phyloP scores from a whole-genome alignment of 2,329 filamentous ascomycete genomes.

The Ophiobolus disseminans region DNA sequence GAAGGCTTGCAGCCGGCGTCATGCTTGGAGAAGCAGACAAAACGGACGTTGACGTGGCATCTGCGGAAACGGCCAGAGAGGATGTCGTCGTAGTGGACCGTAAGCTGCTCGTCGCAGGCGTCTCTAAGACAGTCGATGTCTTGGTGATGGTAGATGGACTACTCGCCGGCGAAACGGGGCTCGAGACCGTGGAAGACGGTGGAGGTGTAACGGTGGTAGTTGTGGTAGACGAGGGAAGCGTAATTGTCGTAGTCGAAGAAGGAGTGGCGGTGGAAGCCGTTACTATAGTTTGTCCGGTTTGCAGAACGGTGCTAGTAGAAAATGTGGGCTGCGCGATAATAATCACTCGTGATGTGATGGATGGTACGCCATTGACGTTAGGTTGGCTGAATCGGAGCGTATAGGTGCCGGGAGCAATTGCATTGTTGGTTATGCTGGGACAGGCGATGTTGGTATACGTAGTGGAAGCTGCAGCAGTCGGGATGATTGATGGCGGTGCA shows the following conservation, averaged over 20 bases:
- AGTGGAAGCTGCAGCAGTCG: constrained; percentile 13
- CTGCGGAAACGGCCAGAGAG: neutral
- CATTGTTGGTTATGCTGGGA: constrained; percentile 19
- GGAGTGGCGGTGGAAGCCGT: constrained; percentile 9
- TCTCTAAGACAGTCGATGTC: neutral
- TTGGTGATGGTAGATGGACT: neutral
- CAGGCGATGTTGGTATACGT: constrained; percentile 23
- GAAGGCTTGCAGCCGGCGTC: neutral
- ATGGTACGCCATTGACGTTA: constrained; percentile 10
- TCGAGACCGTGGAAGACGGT: neutral
- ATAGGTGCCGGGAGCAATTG: constrained; percentile 23
- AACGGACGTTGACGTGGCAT: neutral
- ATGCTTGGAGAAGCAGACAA: neutral
- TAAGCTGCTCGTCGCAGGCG: neutral
- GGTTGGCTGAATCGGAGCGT: constrained; percentile 23
- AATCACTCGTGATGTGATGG: constrained; percentile 19
- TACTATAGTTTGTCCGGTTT: neutral
- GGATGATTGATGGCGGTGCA: constrained; percentile 18
- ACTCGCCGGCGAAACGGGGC: neutral
- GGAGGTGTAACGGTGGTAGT: neutral
- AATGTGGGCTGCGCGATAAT: constrained; percentile 19
- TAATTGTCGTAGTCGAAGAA: constrained; percentile 4
- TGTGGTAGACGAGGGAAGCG: neutral
- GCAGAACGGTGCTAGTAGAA: constrained; percentile 9
- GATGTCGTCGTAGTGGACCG: neutral